Evolutionary conservation across 192 early-diverging fungal genomes (phyloP).

Genomic region (Backusella circina): DNA sequence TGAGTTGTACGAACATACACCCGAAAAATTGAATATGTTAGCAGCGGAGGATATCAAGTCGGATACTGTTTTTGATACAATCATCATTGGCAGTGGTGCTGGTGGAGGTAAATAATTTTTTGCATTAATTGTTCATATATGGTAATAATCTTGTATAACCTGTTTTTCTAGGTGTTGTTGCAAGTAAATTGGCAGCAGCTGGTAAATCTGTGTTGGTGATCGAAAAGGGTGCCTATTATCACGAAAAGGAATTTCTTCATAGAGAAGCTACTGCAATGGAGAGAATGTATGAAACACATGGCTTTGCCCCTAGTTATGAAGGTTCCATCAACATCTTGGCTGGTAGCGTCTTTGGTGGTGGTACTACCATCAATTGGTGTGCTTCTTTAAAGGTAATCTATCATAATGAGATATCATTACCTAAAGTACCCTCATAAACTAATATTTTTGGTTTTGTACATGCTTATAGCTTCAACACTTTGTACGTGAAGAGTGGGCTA

Average conservation of each 20-base stretch:
- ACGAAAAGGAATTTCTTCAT: conserved; percentile 47
- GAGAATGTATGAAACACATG: conserved; percentile 56
- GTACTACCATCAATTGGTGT: conserved; percentile 69
- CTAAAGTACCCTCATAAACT: conserved; percentile 26
- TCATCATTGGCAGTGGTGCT: conserved; percentile 67
- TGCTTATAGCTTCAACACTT: conserved; percentile 46
- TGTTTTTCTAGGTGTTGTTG: conserved; percentile 42
- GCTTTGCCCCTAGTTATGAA: conserved; percentile 44
- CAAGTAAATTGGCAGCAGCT: conserved; percentile 58
- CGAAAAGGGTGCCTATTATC: conserved; percentile 66
- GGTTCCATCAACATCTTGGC: conserved; percentile 53
- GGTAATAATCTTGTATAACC: neutral
- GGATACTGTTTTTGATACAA: conserved; percentile 43
- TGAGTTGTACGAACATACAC: conserved; percentile 36
- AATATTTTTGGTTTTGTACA: neutral
- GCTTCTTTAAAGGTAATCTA: conserved; percentile 50
- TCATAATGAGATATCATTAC: too few species aligned
- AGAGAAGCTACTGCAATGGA: conserved; percentile 47
- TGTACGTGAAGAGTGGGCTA: conserved; percentile 74
- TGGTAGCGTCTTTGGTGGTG: conserved; percentile 73
- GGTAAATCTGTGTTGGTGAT: conserved; percentile 69
- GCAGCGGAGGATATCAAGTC: neutral
- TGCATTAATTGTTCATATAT: neutral
- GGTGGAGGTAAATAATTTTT: conserved; percentile 48
- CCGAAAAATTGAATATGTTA: neutral